phyloP scores from a whole-genome alignment of 2,329 filamentous ascomycete species.

The Xenoacremonium recifei region DNA sequence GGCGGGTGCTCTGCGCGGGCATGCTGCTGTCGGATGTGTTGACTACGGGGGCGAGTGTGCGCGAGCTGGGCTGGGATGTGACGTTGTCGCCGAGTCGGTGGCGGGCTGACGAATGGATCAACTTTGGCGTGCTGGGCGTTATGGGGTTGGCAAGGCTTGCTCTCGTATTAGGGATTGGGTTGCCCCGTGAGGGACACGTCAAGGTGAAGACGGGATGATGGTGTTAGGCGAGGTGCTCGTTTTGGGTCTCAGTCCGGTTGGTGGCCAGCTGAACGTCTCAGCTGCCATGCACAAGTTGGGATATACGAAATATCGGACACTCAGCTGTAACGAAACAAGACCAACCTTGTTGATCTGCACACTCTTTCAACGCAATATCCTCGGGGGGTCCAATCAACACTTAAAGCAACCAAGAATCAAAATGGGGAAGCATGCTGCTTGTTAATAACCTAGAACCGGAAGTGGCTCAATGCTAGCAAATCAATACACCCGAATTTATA shows the following conservation, averaged over 20 bases:
- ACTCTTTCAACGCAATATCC: no score
- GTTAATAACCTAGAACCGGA: no score
- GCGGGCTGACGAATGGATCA: constrained; percentile 28
- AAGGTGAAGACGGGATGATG: background rate
- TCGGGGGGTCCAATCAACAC: no score
- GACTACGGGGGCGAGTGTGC: constrained; percentile 28
- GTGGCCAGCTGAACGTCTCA: no score
- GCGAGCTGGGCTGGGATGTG: constrained; percentile 34
- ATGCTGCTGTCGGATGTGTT: constrained; percentile 36
- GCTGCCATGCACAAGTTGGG: background rate
- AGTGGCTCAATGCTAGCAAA: no score
- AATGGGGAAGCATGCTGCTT: no score
- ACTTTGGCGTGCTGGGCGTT: constrained; percentile 23
- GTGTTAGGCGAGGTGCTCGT: no score
- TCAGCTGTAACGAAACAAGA: background rate
- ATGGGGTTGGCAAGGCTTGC: constrained; percentile 27
- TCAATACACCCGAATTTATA: no score
- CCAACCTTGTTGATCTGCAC: constrained; percentile 1
- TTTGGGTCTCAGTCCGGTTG: no score
- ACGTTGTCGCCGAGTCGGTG: constrained; percentile 24
- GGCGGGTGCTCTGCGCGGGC: constrained; percentile 32
- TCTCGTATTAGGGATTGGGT: constrained; percentile 29
- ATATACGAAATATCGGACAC: background rate
- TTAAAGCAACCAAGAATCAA: no score
- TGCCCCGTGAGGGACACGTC: constrained; percentile 4